phyloP scores from a whole-genome alignment of 306 rosid species.

The Aeschynomene evenia region DNA sequence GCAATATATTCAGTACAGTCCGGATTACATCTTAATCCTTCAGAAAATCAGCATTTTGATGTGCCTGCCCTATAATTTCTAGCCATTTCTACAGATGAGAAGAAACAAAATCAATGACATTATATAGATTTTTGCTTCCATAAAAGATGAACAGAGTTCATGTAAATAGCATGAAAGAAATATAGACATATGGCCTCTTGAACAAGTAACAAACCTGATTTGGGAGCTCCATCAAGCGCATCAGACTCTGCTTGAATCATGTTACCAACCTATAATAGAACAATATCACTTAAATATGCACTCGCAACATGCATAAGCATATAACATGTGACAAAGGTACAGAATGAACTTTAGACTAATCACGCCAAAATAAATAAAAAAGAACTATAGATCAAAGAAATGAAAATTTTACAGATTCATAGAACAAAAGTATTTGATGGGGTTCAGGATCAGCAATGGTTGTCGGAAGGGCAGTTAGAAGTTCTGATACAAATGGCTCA shows the following conservation, averaged over 20 bases:
- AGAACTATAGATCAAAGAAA: not conserved
- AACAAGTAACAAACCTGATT: conserved; percentile 62
- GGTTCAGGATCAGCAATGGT: conserved; percentile 91
- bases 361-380: no score
- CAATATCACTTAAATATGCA: not conserved
- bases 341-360: not conserved
- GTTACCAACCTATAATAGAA: conserved; percentile 70
- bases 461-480: conserved; percentile 74
- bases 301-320: not conserved
- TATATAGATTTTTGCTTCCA: not conserved
- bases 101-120: not conserved
- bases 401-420: conserved; percentile 70
- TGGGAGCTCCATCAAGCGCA: conserved; percentile 88
- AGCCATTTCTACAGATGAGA: conserved; percentile 72
- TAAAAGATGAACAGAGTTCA: not conserved
- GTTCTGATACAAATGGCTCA: conserved; percentile 97
- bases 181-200: not conserved
- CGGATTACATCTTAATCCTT: conserved; percentile 91
- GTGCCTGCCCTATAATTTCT: conserved; percentile 94
- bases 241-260: conserved; percentile 98
- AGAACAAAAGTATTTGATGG: conserved; percentile 90
- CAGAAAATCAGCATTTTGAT: conserved; percentile 73
- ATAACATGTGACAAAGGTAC: not conserved
- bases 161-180: not conserved
- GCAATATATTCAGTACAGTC: conserved; percentile 90